A percentile compares a stretch with the other conserved stretches of the same genome.
Conservation (phyloP, 2,329 filamentous ascomycete species). For the Fusarium xyrophilum region DNA sequence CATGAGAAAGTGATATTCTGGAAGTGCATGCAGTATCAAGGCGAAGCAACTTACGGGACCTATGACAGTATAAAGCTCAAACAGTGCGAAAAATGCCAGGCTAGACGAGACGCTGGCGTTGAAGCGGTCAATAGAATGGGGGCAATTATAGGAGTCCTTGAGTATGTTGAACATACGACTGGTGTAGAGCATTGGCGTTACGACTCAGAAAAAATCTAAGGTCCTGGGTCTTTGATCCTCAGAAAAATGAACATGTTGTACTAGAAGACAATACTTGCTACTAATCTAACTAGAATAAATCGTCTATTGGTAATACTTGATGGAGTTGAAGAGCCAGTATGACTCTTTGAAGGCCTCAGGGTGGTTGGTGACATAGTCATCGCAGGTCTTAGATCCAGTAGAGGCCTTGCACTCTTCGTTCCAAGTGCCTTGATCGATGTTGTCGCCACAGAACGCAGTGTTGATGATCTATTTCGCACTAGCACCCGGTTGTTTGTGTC, state of each 20-base stretch:
- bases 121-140: background rate
- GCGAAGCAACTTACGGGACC: background rate
- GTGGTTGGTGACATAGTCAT: conserved; percentile 72
- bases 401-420: conserved; percentile 15
- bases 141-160: background rate
- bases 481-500: accelerated
- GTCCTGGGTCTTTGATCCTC: accelerated
- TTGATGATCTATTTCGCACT: conserved; percentile 57
- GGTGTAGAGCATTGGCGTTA: conserved; percentile 11
- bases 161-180: background rate
- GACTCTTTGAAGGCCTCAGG: conserved; percentile 48
- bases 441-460: conserved; percentile 78
- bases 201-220: background rate
- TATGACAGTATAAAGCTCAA: background rate
- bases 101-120: background rate
- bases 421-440: conserved; percentile 25
- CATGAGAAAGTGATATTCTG: background rate
- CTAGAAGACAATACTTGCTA: accelerated
- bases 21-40: background rate
- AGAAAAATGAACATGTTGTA: too few species aligned
- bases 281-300: background rate
- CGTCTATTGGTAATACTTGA: conserved; percentile 8
- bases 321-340: conserved; percentile 13
- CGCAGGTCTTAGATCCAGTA: conserved; percentile 62
- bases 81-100: background rate